Evolutionary conservation across 345 rosid species (phyloP).

Genomic region (Acer negundo): DNA sequence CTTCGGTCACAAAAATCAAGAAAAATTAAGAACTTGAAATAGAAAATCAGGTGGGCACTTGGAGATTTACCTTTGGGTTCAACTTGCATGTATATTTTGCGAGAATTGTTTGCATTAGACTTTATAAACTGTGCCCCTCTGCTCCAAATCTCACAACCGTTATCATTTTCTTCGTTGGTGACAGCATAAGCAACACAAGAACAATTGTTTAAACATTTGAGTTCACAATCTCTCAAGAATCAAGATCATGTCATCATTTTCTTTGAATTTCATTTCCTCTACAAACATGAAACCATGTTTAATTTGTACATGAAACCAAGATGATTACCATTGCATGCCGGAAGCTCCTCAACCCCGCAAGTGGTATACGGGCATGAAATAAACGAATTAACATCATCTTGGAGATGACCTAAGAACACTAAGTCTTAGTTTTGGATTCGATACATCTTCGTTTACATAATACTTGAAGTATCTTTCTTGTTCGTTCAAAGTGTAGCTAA

Average conservation of each 20-base stretch:
- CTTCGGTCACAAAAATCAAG: too few species aligned
- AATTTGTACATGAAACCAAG: not conserved
- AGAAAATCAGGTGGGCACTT: too few species aligned
- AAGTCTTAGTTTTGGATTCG: not conserved
- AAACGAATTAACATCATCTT: not conserved
- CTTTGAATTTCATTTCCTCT: conserved; percentile 6
- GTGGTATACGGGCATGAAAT: too few species aligned
- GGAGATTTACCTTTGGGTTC: conserved; percentile 13
- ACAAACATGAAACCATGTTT: conserved; percentile 1
- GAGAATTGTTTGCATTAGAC: not conserved
- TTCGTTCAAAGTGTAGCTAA: conserved; percentile 19
- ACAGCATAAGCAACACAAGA: conserved; percentile 33
- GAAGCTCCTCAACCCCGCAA: too few species aligned
- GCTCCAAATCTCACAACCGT: conserved; percentile 29
- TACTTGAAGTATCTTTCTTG: conserved; percentile 19
- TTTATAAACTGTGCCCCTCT: not conserved
- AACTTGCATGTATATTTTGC: not conserved
- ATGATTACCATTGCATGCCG: too few species aligned
- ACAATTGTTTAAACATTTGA: conserved; percentile 21
- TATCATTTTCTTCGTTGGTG: not conserved
- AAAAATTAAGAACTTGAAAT: not conserved
- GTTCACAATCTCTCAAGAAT: conserved; percentile 10
- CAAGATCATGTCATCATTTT: conserved; percentile 10
- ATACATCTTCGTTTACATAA: not conserved
- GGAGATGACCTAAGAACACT: not conserved